Percentiles rank a stretch among this genome's conserved stretches.
These are phyloP conservation scores for Spathaspora boniae DNA, from an alignment of 805 yeast genomes.

Conservation along the genomic window DNA sequence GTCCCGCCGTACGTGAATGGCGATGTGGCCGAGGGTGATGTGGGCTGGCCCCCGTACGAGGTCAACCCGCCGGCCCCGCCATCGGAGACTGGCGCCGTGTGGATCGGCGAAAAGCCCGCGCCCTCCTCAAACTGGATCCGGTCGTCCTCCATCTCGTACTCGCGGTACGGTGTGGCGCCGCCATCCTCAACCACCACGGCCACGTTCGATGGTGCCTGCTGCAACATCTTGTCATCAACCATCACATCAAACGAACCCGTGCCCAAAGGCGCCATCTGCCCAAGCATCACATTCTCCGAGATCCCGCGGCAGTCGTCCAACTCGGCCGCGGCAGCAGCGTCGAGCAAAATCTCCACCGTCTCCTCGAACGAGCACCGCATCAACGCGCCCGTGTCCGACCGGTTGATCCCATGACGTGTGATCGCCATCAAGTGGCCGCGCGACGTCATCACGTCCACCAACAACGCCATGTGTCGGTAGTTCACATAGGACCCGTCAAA, in stretches of 20 bases:
- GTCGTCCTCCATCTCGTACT: constrained; percentile 57
- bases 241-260: constrained; percentile 96
- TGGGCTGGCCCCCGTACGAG: constrained; percentile 73
- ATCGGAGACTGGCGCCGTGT: constrained; percentile 77
- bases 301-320: constrained; percentile 98
- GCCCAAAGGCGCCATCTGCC: constrained; percentile 98
- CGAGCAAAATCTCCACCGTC: constrained; percentile 94
- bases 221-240: constrained; percentile 86
- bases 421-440: constrained; percentile 98
- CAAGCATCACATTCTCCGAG: constrained; percentile 94
- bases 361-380: constrained; percentile 99
- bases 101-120: constrained; percentile 90
- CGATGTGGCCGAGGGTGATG: constrained; percentile 46
- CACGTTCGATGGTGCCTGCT: constrained; percentile 52
- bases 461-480: constrained; percentile 95
- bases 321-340: constrained; percentile 98
- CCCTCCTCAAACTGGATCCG: constrained; percentile 64
- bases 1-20: constrained; percentile 62
- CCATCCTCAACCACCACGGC: constrained; percentile 47
- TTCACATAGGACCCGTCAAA: constrained; percentile 99
- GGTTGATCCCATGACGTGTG: constrained; percentile 98
- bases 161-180: constrained; percentile 88
- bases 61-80: constrained; percentile 77
- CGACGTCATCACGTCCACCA: constrained; percentile 98
- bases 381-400: constrained; percentile 97